Evolutionary conservation across 352 stramenopile genomes (phyloP).

Genomic region (Peronospora farinosa): DNA sequence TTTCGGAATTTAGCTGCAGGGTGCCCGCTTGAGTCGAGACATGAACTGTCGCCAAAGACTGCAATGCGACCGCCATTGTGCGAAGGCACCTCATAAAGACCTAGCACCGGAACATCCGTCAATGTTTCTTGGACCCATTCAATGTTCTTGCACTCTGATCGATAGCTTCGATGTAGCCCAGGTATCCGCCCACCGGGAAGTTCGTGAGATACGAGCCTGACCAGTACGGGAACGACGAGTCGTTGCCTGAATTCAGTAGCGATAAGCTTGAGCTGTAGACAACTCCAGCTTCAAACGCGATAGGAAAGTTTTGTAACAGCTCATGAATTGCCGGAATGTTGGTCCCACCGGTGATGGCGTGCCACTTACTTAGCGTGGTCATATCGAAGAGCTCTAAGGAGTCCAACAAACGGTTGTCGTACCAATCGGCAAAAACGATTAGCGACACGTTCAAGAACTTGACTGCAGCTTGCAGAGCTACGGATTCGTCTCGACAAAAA

Average conservation of each 20-base stretch:
- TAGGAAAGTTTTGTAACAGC: conserved; percentile 57
- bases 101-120: conserved; percentile 46
- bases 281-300: conserved; percentile 54
- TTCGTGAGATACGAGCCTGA: conserved; percentile 60
- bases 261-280: conserved; percentile 45
- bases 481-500: conserved; percentile 65
- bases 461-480: conserved; percentile 44
- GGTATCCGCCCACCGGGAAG: conserved; percentile 58
- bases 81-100: conserved; percentile 59
- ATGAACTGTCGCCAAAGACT: conserved; percentile 70
- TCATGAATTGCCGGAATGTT: conserved; percentile 73
- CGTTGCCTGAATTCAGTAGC: conserved; percentile 30
- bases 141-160: conserved; percentile 48
- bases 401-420: conserved; percentile 52
- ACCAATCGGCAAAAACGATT: conserved; percentile 79
- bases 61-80: conserved; percentile 58
- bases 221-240: conserved; percentile 47
- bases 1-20: conserved; percentile 33
- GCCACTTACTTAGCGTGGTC: conserved; percentile 77
- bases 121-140: conserved; percentile 38
- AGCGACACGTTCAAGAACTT: conserved; percentile 66
- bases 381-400: conserved; percentile 75
- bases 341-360: conserved; percentile 62
- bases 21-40: conserved; percentile 59
- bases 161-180: conserved; percentile 49